phyloP scores from a whole-genome alignment of 352 stramenopile genomes.

The Globisporangium lucens region DNA sequence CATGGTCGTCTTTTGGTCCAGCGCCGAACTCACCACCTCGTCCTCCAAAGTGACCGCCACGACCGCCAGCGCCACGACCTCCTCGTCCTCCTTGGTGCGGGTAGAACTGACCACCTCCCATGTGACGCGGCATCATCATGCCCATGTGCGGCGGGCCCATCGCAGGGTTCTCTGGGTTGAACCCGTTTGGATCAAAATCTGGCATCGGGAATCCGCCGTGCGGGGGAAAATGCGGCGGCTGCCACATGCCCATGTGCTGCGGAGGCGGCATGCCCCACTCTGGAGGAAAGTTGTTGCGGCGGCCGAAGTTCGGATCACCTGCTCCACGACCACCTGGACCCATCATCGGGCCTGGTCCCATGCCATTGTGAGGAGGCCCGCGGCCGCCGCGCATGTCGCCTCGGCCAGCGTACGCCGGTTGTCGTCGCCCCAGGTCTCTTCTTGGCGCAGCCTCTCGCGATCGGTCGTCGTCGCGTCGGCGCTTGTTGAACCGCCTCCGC shows the following conservation, averaged over 20 bases:
- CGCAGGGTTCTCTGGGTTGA: constrained; percentile 56
- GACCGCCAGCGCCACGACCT: constrained; percentile 27
- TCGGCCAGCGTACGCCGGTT: constrained; percentile 24
- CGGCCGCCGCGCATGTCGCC: constrained; percentile 27
- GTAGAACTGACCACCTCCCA: constrained; percentile 55
- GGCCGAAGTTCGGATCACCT: constrained; percentile 35
- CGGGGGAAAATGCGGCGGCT: constrained; percentile 41
- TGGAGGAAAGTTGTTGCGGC: constrained; percentile 60
- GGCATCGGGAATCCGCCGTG: constrained; percentile 43
- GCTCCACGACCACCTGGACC: constrained; percentile 5
- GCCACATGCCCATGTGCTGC: constrained; percentile 61
- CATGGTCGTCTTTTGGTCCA: constrained; percentile 25
- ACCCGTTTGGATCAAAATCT: constrained; percentile 68
- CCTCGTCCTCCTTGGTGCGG: constrained; percentile 32
- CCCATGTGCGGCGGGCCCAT: constrained; percentile 55
- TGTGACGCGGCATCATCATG: constrained; percentile 67
- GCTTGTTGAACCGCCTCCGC: constrained; percentile 50
- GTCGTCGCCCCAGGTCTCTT: constrained; percentile 21
- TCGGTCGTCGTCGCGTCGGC: constrained; percentile 55
- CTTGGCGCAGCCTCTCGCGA: constrained; percentile 17
- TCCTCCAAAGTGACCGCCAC: constrained; percentile 33
- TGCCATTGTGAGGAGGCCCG: constrained; percentile 12
- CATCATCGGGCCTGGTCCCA: constrained; percentile 10
- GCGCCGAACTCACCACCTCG: constrained; percentile 22
- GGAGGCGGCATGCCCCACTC: constrained; percentile 69